Base-by-base conservation (phyloP, 495 filamentous ascomycete species). In the Alectoria sarmentosa region DNA sequence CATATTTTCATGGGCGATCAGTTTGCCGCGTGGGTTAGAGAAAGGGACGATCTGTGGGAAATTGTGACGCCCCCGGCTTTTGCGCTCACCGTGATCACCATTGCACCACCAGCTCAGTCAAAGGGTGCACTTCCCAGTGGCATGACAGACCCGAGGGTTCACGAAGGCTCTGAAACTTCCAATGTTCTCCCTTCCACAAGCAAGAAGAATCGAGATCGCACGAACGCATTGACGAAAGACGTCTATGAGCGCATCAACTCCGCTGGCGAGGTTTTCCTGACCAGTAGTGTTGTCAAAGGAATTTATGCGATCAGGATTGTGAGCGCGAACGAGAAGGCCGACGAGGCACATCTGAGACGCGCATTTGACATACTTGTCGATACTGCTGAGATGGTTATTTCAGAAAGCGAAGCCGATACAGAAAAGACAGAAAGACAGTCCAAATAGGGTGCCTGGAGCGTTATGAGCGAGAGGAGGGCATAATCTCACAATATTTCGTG, bases 271-370 rank as follows among this genome's bases (percentile, higher is more conserved):
- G 87, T 96, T 49, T 97, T 90, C 76, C 78, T 97, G 28, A 96
- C 94, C 2, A 87, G 87, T 63, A 88, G 84, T 1, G 81, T 91
- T 21, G 78, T 96, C 32, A 84, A 84, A n/a, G 90, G 87, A 5
- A 74, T 86, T 4, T 91, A 91, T 76, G 85, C 86, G 3, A 96
- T 98, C 63, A 81, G 94, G 0, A 83, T 98, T 34, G 85, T 96
- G 14, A 88, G 87, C 61, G 85, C 85, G 26, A 90, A 87, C 60
- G 79, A 80, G 52, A 78, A 80, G 23, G 83, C 89, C 0, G 84
- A 92, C 76, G 87, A 89, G 75, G 83, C 85, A 69, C 87, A 89
- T 74, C 74, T 96, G 13, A 76, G 80, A 60, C 80, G 81, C 66
- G 88, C 90, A 6, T 96, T 96, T 77, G 84, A 89, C n/a, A 83